phyloP scores from a whole-genome alignment of 2,329 filamentous ascomycete genomes.

The Dactylonectria estremocensis region DNA sequence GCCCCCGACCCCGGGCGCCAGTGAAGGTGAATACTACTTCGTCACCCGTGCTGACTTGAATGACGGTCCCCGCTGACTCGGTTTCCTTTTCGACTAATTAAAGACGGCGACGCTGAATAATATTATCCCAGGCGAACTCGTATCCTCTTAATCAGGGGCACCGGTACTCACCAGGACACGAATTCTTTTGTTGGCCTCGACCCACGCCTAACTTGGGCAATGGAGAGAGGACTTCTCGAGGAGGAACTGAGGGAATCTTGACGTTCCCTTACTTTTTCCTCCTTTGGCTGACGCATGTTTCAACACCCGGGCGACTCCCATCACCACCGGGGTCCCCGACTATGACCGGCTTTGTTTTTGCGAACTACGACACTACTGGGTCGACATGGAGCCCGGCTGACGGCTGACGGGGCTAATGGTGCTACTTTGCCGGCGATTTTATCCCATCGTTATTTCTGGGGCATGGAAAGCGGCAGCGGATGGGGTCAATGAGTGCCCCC shows the following conservation, averaged over 20 bases:
- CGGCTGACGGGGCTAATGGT: constrained; percentile 12
- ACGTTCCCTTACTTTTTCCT: not conserved
- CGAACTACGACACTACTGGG: constrained; percentile 21
- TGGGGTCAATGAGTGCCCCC: constrained; percentile 16
- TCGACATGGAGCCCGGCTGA: constrained; percentile 11
- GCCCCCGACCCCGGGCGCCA: constrained; percentile 73
- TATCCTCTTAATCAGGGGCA: constrained; percentile 13
- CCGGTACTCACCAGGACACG: constrained; percentile 6
- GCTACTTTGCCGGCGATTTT: constrained; percentile 5
- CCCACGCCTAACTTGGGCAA: constrained; percentile 18
- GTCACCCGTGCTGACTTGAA: constrained; percentile 51
- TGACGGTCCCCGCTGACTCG: constrained; percentile 52
- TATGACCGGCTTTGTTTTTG: constrained; percentile 24
- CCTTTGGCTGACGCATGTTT: constrained; percentile 18
- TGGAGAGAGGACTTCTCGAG: constrained; percentile 18
- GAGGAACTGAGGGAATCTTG: constrained; percentile 14
- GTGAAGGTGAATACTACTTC: constrained; percentile 73
- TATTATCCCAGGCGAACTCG: constrained; percentile 16
- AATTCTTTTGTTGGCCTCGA: constrained; percentile 22
- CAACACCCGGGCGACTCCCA: not conserved
- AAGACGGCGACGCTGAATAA: constrained; percentile 58
- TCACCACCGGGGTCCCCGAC: constrained; percentile 11
- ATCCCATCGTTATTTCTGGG: constrained; percentile 21
- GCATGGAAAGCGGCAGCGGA: constrained; percentile 17
- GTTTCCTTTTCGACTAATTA: constrained; percentile 31